Evolutionary conservation across 495 filamentous ascomycete genomes (phyloP).

Genomic region (Aspergillus ellipticus): DNA sequence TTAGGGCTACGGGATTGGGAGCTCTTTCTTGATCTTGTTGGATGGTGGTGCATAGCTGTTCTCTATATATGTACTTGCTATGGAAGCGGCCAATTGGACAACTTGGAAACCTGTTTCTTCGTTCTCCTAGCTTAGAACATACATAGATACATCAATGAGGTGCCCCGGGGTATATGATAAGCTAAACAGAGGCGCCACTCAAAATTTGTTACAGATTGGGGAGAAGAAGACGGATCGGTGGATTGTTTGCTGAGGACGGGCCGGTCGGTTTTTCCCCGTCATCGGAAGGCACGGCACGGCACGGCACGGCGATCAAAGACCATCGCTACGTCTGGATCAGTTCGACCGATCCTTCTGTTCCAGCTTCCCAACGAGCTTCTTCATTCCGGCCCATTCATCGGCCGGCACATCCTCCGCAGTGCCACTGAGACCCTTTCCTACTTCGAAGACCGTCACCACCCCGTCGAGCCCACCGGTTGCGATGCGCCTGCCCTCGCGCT

Average conservation of each 20-base stretch:
- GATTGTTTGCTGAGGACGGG: background rate
- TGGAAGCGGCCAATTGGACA: background rate
- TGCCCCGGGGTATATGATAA: conserved; percentile 22
- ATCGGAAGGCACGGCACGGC: background rate
- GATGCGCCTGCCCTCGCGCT: conserved; percentile 75
- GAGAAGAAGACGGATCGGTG: background rate
- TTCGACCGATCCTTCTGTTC: conserved; percentile 47
- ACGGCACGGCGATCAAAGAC: conserved; percentile 10
- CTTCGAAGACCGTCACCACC: conserved; percentile 87
- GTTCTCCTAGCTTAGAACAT: conserved; percentile 12
- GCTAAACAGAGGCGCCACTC: conserved; percentile 10
- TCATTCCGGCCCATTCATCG: conserved; percentile 90
- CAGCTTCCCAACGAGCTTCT: conserved; percentile 72
- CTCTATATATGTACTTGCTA: no score
- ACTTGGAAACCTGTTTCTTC: conserved; percentile 4
- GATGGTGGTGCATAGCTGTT: no score
- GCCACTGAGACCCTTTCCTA: conserved; percentile 78
- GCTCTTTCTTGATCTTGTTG: no score
- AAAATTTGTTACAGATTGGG: conserved; percentile 10
- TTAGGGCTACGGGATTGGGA: no score
- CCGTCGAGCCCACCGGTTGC: conserved; percentile 90
- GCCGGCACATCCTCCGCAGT: conserved; percentile 65
- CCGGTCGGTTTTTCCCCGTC: background rate
- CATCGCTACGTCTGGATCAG: conserved; percentile 17
- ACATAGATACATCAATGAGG: conserved; percentile 16